Conservation (phyloP, 371 early-diverging fungal species). For the Mortierella sp. region DNA sequence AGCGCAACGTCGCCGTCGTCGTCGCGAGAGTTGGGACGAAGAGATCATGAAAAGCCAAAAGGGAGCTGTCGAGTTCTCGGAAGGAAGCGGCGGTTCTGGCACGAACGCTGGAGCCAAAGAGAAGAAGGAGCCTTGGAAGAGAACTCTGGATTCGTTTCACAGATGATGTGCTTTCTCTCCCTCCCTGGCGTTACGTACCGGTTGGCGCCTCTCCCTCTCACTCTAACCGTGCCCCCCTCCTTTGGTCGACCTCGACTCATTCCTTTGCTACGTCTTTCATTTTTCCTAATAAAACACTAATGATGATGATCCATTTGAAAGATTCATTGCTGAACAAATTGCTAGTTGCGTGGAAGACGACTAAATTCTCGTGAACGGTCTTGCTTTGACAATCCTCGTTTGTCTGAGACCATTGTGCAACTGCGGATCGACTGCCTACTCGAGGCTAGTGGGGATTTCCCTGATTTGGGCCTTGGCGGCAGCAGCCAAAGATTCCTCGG, state of each 20-base stretch:
- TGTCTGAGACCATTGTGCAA: no score
- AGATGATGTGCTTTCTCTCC: neutral
- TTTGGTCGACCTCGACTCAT: no score
- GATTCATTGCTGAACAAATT: no score
- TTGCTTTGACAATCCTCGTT: no score
- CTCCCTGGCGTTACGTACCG: neutral
- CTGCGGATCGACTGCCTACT: no score
- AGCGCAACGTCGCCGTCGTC: conserved; percentile 23
- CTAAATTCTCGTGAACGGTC: no score
- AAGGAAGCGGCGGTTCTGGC: conserved; percentile 38
- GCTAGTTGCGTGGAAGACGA: no score
- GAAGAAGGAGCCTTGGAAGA: conserved; percentile 32
- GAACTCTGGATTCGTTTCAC: conserved; percentile 48
- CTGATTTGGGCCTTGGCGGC: neutral
- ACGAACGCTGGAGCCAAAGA: conserved; percentile 26
- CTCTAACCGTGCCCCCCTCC: no score
- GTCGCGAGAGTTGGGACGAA: conserved; percentile 28
- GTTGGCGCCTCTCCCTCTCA: no score
- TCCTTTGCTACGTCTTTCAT: neutral
- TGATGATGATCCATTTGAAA: no score
- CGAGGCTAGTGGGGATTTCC: no score
- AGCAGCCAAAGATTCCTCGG: neutral
- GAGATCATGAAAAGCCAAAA: conserved; percentile 41
- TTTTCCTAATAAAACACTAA: neutral
- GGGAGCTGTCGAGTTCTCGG: conserved; percentile 36